Evolutionary conservation across 768 basidiomycete genomes (phyloP).

Genomic region (Xanthoconium purpureum): DNA sequence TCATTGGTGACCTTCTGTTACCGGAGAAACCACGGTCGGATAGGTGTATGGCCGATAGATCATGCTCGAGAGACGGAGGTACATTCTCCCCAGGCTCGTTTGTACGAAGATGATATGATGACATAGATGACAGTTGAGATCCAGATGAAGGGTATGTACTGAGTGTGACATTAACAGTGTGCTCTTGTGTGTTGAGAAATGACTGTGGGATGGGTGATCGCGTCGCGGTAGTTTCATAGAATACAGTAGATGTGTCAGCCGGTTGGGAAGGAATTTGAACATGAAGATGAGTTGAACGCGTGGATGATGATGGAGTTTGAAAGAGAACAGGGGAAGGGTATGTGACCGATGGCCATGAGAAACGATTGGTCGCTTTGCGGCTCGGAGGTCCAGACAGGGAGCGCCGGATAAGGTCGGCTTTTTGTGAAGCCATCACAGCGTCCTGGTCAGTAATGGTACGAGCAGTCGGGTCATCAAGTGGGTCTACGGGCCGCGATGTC

Average conservation of each 20-base stretch:
- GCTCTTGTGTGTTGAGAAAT: conserved; percentile 18
- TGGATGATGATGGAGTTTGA: conserved; percentile 37
- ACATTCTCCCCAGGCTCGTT: conserved; percentile 10
- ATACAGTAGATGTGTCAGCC: conserved; percentile 57
- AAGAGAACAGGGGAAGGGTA: conserved; percentile 49
- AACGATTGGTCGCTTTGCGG: conserved; percentile 36
- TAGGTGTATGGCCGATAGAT: conserved; percentile 20
- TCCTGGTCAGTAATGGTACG: conserved; percentile 5
- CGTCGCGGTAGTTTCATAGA: conserved; percentile 55
- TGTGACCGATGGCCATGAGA: conserved; percentile 39
- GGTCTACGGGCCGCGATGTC: conserved; percentile 12
- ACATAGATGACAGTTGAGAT: conserved; percentile 35
- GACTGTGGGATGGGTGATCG: conserved; percentile 27
- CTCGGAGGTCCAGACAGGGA: conserved; percentile 42
- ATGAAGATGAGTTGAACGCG: conserved; percentile 31
- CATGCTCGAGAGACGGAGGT: conserved; percentile 21
- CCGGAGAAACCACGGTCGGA: conserved; percentile 14
- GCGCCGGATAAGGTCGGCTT: conserved; percentile 40
- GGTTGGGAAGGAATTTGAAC: conserved; percentile 29
- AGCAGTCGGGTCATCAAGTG: conserved; percentile 1
- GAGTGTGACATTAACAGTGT: conserved; percentile 21
- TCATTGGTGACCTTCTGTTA: conserved; percentile 4
- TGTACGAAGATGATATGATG: conserved; percentile 29
- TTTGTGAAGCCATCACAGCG: conserved; percentile 26
- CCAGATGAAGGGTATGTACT: conserved; percentile 30